Evolutionary conservation across 2,329 filamentous ascomycete genomes (phyloP).

Genomic region (Calonectria pseudoturangicola): DNA sequence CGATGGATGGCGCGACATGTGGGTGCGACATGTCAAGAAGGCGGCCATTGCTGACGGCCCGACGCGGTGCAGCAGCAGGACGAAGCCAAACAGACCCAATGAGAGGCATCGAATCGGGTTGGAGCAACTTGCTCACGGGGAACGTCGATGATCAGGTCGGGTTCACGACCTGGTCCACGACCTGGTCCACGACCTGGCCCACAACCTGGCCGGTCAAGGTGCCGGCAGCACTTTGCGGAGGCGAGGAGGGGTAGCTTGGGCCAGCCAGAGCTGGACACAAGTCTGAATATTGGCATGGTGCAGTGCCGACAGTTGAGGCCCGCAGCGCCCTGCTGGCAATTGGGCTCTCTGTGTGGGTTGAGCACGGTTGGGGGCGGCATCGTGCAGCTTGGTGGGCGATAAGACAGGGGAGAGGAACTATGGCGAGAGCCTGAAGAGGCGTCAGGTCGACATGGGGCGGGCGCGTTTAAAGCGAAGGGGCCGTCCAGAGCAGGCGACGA

Average conservation of each 20-base stretch:
- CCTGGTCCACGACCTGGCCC: background rate
- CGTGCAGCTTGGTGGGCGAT: conserved; percentile 20
- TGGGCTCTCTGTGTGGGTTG: conserved; percentile 19
- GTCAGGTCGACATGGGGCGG: conserved; percentile 20
- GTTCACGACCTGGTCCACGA: conserved; percentile 32
- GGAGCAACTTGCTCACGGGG: conserved; percentile 22
- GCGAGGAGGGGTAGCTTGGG: conserved; percentile 10
- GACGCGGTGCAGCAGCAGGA: conserved; percentile 32
- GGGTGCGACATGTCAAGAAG: conserved; percentile 28
- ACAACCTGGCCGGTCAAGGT: conserved; percentile 31
- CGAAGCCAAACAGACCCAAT: conserved; percentile 29
- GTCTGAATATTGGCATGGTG: conserved; percentile 22
- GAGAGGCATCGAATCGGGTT: background rate
- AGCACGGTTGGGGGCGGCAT: conserved; percentile 22
- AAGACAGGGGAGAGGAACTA: conserved; percentile 26
- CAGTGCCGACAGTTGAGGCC: conserved; percentile 23
- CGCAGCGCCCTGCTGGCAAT: conserved; percentile 27
- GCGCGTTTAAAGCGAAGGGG: background rate
- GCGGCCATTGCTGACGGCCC: conserved; percentile 34
- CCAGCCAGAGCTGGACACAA: conserved; percentile 43
- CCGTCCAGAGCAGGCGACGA: background rate
- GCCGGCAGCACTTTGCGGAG: conserved; percentile 28
- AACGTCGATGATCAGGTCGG: conserved; percentile 5
- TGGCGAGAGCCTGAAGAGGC: conserved; percentile 19
- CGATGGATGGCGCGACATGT: conserved; percentile 27